Evolutionary conservation across 2,329 filamentous ascomycete species (phyloP).

Genomic region (Phialophora chinensis): DNA sequence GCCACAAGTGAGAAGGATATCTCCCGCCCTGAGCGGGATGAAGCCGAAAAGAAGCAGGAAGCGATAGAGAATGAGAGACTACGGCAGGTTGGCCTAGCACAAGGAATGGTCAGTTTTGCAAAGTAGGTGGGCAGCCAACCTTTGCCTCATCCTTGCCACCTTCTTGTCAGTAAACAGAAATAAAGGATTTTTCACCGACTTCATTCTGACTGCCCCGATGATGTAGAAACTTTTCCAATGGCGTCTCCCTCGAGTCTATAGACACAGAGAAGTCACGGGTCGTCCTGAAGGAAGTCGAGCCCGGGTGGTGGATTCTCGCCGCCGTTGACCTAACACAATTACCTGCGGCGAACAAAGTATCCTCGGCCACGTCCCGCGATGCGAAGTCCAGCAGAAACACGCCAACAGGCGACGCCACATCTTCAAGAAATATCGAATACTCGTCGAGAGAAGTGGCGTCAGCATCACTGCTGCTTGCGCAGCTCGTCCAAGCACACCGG

Average conservation of each 20-base stretch:
- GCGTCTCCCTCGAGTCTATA: constrained; percentile 77
- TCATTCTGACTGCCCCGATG: not conserved
- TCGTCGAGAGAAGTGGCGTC: constrained; percentile 90
- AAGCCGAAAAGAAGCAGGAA: constrained; percentile 45
- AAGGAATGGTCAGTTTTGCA: constrained; percentile 94
- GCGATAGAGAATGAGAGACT: constrained; percentile 84
- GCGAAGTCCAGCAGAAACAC: constrained; percentile 38
- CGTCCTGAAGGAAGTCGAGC: constrained; percentile 83
- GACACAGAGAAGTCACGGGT: constrained; percentile 90
- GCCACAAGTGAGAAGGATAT: constrained; percentile 5
- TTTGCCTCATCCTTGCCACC: constrained; percentile 5
- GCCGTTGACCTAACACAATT: constrained; percentile 82
- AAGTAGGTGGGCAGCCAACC: constrained; percentile 53
- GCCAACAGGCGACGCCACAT: constrained; percentile 36
- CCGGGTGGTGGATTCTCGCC: constrained; percentile 95
- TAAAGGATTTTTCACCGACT: not conserved
- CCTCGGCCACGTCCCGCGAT: constrained; percentile 49
- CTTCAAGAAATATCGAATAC: constrained; percentile 69
- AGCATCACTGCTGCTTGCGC: constrained; percentile 74
- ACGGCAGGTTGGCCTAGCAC: constrained; percentile 91
- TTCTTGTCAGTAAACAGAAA: not conserved
- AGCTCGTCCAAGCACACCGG: constrained; percentile 80
- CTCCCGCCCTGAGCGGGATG: constrained; percentile 10
- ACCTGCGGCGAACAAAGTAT: constrained; percentile 53
- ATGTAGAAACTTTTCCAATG: constrained; percentile 76